These are phyloP conservation scores for Solanum verrucosum DNA, from an alignment of 257 asterid species.

Conservation along the genomic window DNA sequence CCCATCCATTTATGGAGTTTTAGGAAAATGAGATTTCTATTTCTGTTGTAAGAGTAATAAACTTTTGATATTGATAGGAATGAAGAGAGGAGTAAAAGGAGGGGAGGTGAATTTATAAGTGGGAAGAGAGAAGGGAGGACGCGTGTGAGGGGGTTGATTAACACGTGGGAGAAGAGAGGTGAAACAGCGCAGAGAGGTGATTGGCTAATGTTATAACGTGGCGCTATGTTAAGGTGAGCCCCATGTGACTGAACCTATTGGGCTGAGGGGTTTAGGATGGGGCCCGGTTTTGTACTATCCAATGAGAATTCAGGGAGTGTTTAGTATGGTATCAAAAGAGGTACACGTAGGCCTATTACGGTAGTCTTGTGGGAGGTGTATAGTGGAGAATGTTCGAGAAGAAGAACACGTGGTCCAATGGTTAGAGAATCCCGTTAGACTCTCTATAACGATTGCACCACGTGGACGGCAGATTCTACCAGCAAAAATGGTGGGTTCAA, in stretches of 20 bases:
- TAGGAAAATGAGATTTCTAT: too few species aligned
- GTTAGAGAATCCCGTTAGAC: background rate
- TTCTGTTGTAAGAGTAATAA: too few species aligned
- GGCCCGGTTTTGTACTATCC: background rate
- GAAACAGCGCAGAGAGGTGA: slow-evolving; percentile 10
- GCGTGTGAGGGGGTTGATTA: slow-evolving; percentile 12
- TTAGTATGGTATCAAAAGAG: background rate
- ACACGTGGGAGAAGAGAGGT: slow-evolving; percentile 25
- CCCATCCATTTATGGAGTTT: slow-evolving; percentile 27
- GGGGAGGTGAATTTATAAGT: slow-evolving; percentile 1
- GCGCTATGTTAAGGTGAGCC: slow-evolving; percentile 13
- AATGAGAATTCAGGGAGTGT: slow-evolving; percentile 30
- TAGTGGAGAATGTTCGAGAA: background rate
- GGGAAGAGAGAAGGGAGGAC: background rate
- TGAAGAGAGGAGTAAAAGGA: background rate
- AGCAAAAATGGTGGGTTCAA: background rate
- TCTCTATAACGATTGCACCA: background rate
- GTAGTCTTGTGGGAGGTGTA: background rate
- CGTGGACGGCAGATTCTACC: background rate
- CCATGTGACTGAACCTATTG: slow-evolving; percentile 17
- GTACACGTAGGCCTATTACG: background rate
- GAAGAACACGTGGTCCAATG: slow-evolving; percentile 5
- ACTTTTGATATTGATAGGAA: background rate
- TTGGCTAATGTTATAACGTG: slow-evolving; percentile 31
- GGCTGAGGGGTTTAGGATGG: background rate